Percentiles rank a stretch among this genome's conserved stretches.
Conservation (phyloP, 2,329 filamentous ascomycete species). For the Xylariaceae sp. region DNA sequence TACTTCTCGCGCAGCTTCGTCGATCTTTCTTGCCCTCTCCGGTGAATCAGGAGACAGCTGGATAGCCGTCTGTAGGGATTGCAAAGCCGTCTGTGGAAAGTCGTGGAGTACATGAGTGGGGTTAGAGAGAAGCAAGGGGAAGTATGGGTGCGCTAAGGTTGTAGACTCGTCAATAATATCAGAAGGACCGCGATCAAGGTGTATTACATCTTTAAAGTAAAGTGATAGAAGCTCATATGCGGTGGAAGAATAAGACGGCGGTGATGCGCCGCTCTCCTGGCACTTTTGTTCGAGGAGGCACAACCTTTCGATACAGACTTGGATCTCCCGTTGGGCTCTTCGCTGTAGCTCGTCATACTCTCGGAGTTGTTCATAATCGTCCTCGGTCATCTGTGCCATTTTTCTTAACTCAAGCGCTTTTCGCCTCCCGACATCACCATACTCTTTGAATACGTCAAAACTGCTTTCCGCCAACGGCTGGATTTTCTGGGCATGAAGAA, state of each 20-base stretch:
- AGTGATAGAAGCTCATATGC: conserved; percentile 38
- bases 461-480: conserved; percentile 22
- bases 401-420: conserved; percentile 33
- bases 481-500: conserved; percentile 21
- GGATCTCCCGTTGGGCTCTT: conserved; percentile 33
- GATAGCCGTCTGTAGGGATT: conserved; percentile 38
- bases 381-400: conserved; percentile 31
- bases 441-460: conserved; percentile 22
- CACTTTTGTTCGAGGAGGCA: conserved; percentile 37
- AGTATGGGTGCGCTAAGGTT: conserved; percentile 37
- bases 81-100: conserved; percentile 38
- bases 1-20: conserved; percentile 44
- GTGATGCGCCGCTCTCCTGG: conserved; percentile 39
- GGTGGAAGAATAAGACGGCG: conserved; percentile 37
- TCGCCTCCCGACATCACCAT: conserved; percentile 33
- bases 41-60: conserved; percentile 36
- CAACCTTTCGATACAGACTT: conserved; percentile 33
- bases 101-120: conserved; percentile 41
- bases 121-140: conserved; percentile 45
- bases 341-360: conserved; percentile 38
- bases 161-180: conserved; percentile 19
- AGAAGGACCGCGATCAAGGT: conserved; percentile 33
- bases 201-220: conserved; percentile 38
- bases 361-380: conserved; percentile 41
- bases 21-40: conserved; percentile 33